These are phyloP conservation scores for Sinapis alba DNA, from an alignment of 441 rosid species.

Conservation along the genomic window DNA sequence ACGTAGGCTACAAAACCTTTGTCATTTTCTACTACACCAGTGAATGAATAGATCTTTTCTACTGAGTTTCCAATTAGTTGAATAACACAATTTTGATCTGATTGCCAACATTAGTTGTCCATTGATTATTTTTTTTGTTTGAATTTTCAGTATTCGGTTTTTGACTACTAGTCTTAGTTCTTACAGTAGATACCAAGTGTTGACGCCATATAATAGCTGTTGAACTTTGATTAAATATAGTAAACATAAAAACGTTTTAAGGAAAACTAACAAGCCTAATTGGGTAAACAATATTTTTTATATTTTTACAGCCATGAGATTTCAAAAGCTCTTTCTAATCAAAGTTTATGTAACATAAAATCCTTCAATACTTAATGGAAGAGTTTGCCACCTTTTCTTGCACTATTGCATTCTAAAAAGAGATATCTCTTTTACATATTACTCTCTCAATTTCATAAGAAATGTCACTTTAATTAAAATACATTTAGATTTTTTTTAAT, in stretches of 20 bases:
- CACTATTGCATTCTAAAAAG: background rate
- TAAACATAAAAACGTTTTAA: background rate
- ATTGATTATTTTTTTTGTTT: background rate
- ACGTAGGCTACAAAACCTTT: constrained; percentile 3
- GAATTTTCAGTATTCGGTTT: background rate
- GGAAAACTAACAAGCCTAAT: background rate
- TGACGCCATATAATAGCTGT: background rate
- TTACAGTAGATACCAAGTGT: background rate
- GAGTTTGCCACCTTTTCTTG: background rate
- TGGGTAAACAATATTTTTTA: background rate
- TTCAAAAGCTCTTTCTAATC: background rate
- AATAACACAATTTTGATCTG: background rate
- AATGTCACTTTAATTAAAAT: too few species aligned
- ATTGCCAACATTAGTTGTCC: background rate
- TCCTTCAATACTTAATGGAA: background rate
- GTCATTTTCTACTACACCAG: background rate
- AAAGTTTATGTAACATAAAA: background rate
- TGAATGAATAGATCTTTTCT: background rate
- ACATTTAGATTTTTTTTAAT: too few species aligned
- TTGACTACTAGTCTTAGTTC: background rate
- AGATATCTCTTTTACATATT: background rate
- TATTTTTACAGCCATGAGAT: background rate
- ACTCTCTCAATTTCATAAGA: too few species aligned
- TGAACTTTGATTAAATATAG: background rate
- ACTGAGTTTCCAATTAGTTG: background rate